Evolutionary conservation across 1,284 basidiomycete species (phyloP), one percentile per base, ranked within the genome.

Genomic region (Sanguinoderma infundibulare): DNA sequence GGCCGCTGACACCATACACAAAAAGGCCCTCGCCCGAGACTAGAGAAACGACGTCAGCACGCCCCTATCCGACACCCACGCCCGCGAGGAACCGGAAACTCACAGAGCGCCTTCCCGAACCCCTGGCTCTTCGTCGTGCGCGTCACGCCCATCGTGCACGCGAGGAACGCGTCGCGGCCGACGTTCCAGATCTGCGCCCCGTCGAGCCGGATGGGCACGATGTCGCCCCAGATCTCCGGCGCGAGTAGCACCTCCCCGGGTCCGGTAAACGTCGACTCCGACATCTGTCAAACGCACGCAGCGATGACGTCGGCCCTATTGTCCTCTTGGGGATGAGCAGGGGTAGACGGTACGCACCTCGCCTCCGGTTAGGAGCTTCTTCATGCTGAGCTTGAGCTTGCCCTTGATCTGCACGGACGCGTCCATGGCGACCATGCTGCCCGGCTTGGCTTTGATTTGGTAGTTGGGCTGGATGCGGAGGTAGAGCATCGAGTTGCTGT

Each of bases 21-120:
- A 75, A 74, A 15, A 77, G 61, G 26, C 75, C 74, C 55, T 74
- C 72, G 6, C 74, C 74, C 5, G 75, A 75, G 63, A 76, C 75
- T 76, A 55, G n/a, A 26, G 5, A 24, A n/a, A 20, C 3, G 3
- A 35, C 24, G 32, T 51, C 42, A 55, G 38, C 40, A 42, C 24
- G 2, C 32, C 40, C 14, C 10, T 5, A 17, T 30, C 12, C 28
- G 6, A 12, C n/a, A 4, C n/a, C 8, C 26, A 32, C 28, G 30
- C 4, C 1, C 9, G 14, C 26, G 20, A 34, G 0, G 44, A 20
- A 36, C 1, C 38, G 15, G 26, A 36, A 7, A 70, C 74, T 42
- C 58, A 76, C 75, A 75, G 1, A 76, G 26, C 20, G 66, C 68
- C 59, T 75, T 75, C 3, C 71, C 71, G 38, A 75, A 51, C 5